Conservation (phyloP, 2,329 filamentous ascomycete genomes). For the Diplodia mutila region DNA sequence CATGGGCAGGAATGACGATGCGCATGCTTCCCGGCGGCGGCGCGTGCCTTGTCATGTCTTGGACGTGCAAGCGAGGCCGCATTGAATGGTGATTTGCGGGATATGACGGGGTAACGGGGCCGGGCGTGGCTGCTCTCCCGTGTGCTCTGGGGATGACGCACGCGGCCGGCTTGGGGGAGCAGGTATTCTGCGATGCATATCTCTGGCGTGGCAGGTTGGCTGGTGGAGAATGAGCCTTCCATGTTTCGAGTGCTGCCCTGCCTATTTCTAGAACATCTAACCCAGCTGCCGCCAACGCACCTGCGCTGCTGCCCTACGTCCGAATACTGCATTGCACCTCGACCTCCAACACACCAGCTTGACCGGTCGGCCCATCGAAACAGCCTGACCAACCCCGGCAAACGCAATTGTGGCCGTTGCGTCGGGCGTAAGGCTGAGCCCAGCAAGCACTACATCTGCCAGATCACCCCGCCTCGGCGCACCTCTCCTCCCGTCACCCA, state of each 20-base stretch:
- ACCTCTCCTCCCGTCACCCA: slow-evolving; percentile 11
- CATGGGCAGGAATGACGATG: slow-evolving; percentile 20
- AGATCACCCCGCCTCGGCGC: slow-evolving; percentile 18
- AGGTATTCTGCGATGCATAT: slow-evolving; percentile 8
- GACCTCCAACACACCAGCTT: slow-evolving; percentile 10
- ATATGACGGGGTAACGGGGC: slow-evolving; percentile 14
- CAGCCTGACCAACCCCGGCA: slow-evolving; percentile 5
- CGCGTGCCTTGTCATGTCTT: slow-evolving; percentile 13
- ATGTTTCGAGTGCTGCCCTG: slow-evolving; percentile 5
- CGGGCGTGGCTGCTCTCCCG: slow-evolving; percentile 18
- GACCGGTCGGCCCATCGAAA: slow-evolving; percentile 13
- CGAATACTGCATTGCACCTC: neutral
- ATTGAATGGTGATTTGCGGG: slow-evolving; percentile 5
- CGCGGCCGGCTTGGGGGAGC: slow-evolving; percentile 8
- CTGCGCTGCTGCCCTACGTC: slow-evolving; percentile 15
- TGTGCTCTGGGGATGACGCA: slow-evolving; percentile 21
- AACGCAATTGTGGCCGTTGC: neutral
- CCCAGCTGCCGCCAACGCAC: slow-evolving; percentile 4
- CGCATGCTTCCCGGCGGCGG: slow-evolving; percentile 7
- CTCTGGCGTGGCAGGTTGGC: slow-evolving; percentile 15
- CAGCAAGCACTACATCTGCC: slow-evolving; percentile 19
- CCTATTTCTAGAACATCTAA: slow-evolving; percentile 16
- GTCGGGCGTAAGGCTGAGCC: slow-evolving; percentile 20
- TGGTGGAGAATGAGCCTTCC: slow-evolving; percentile 12
- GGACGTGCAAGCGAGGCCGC: slow-evolving; percentile 14